Evolutionary conservation across 2,329 filamentous ascomycete genomes (phyloP), one percentile per base, ranked within the genome.

Genomic region (Onygenales sp.): DNA sequence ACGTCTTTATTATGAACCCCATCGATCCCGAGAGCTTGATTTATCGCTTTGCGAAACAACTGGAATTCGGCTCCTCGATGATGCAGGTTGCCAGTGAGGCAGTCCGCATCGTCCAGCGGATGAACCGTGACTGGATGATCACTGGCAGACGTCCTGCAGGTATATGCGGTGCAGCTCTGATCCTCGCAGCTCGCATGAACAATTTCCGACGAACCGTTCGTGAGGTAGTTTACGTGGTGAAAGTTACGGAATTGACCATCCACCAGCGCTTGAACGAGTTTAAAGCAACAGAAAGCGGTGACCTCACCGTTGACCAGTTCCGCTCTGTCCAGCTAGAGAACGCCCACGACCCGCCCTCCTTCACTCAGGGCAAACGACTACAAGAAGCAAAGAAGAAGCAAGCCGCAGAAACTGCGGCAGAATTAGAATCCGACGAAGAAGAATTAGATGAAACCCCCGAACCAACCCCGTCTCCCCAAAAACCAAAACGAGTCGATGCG

Each of bases 41-140:
- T 62, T 86, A 87, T 69, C 86, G 92, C 56, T 97, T 95, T 65
- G 90, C 91, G 50, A 84, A 84, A 55, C 91, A 92, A 67, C 85
- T 98, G 50, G 92, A 98, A 65, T 98, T 98, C 63, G 88, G 85
- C 51, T 77, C 85, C 39, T 81, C 86, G 58, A 91, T 87, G 13
- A 85, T 87, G 66, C 86, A 87, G 60, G 90, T 98, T 11, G 91
- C 90, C 42, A 83, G 87, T 60, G 90, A 96, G 63, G 93, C 93
- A 6, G 84, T 91, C 53, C 84, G 87, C 52, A 86, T 98, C 51
- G 84, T 95, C 53, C 85, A 87, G 67, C 85, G 93, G 57, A 97
- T 98, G 93, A 91, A 88, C 59, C 80, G 88, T 52, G 93, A 98
- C 71, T 97, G 93, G 91, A 97, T 98, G 82, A 86, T 91, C 46